Percentiles rank a stretch among this genome's conserved stretches.
These are phyloP conservation scores for Tuber borchii DNA, from an alignment of 495 filamentous ascomycete genomes.

Conservation along the genomic window DNA sequence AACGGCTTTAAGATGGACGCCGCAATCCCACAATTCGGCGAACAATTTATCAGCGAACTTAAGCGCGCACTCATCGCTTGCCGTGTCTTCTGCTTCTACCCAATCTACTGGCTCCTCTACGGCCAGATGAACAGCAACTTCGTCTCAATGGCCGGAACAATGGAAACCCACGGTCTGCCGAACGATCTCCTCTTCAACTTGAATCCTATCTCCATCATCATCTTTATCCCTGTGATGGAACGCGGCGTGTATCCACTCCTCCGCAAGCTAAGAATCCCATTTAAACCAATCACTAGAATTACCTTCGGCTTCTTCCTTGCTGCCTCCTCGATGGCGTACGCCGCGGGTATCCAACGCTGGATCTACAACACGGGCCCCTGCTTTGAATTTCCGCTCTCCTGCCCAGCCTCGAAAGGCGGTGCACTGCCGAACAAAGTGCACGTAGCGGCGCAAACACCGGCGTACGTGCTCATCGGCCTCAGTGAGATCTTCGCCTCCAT, in stretches of 20 bases:
- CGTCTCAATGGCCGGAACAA: conserved; percentile 53
- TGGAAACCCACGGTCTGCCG: conserved; percentile 48
- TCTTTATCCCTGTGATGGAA: conserved; percentile 50
- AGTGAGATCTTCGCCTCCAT: conserved; percentile 49
- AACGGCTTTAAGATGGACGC: conserved; percentile 56
- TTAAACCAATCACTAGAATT: conserved; percentile 52
- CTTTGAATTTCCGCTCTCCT: conserved; percentile 48
- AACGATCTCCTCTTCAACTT: conserved; percentile 49
- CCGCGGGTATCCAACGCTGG: conserved; percentile 48
- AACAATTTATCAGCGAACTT: conserved; percentile 55
- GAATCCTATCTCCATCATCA: conserved; percentile 45
- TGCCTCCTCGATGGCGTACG: conserved; percentile 48
- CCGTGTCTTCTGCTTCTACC: conserved; percentile 57
- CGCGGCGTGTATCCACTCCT: conserved; percentile 48
- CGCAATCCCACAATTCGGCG: conserved; percentile 58
- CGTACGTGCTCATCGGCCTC: conserved; percentile 47
- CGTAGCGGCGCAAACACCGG: conserved; percentile 45
- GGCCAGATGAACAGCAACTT: conserved; percentile 51
- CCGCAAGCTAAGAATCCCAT: conserved; percentile 42
- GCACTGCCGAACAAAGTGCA: conserved; percentile 43
- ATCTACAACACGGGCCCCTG: conserved; percentile 50
- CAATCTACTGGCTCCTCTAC: conserved; percentile 62
- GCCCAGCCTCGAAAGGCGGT: conserved; percentile 43
- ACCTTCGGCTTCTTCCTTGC: conserved; percentile 48
- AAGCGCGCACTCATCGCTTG: conserved; percentile 55